Evolutionary conservation across 2,329 filamentous ascomycete species (phyloP).

Genomic region (Alternaria longipes): DNA sequence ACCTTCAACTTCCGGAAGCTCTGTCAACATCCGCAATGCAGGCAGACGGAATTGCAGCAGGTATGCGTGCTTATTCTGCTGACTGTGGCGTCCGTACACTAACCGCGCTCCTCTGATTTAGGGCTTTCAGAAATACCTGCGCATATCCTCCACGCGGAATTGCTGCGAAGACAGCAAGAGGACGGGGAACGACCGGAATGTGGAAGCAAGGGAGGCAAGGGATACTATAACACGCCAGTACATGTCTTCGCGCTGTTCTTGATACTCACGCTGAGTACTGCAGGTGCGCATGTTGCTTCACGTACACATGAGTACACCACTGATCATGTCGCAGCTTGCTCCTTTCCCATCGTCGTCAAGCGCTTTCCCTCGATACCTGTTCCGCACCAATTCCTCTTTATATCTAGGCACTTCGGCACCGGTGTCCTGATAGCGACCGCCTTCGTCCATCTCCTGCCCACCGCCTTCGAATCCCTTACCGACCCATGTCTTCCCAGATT

Average conservation of each 20-base stretch:
- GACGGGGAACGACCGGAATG: slow-evolving; percentile 59
- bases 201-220: slow-evolving; percentile 58
- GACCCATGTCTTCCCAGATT: slow-evolving; percentile 53
- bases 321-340: slow-evolving; percentile 46
- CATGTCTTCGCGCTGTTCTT: slow-evolving; percentile 68
- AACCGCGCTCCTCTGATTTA: slow-evolving; percentile 21
- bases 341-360: slow-evolving; percentile 52
- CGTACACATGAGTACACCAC: slow-evolving; percentile 6
- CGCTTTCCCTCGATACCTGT: slow-evolving; percentile 51
- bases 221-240: slow-evolving; percentile 63
- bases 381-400: slow-evolving; percentile 52
- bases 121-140: slow-evolving; percentile 52
- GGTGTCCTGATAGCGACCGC: slow-evolving; percentile 54
- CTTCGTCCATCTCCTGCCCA: slow-evolving; percentile 54
- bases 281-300: slow-evolving; percentile 51
- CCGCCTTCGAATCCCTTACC: slow-evolving; percentile 52
- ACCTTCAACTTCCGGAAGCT: slow-evolving; percentile 7
- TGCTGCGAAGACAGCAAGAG: slow-evolving; percentile 58
- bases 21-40: slow-evolving; percentile 31
- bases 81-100: slow-evolving; percentile 18
- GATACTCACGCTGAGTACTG: slow-evolving; percentile 64
- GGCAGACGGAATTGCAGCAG: slow-evolving; percentile 26
- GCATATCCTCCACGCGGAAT: slow-evolving; percentile 59
- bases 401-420: slow-evolving; percentile 53
- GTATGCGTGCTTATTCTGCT: slow-evolving; percentile 15